Evolutionary conservation across 805 yeast species (phyloP).

Genomic region (Wickerhamiella azymoides): DNA sequence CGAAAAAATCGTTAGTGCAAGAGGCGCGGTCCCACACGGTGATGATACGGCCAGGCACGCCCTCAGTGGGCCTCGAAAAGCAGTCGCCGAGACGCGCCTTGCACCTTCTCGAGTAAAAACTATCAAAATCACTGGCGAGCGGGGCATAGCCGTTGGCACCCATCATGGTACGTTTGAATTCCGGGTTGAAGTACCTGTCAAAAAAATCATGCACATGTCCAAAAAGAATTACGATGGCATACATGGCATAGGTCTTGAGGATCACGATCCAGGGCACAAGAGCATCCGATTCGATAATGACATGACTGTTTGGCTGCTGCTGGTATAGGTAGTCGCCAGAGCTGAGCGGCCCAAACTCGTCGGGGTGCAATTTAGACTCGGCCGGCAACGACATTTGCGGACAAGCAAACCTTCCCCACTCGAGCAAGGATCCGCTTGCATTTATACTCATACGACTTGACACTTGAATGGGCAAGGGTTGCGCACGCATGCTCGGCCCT

Average conservation of each 20-base stretch:
- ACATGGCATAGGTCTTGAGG: constrained; percentile 72
- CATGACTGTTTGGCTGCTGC: constrained; percentile 34
- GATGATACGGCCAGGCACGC: constrained; percentile 90
- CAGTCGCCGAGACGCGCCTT: constrained; percentile 87
- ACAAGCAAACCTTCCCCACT: neutral
- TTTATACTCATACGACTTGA: neutral
- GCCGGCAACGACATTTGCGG: neutral
- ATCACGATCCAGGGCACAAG: constrained; percentile 78
- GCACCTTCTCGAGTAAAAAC: constrained; percentile 83
- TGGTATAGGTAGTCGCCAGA: constrained; percentile 51
- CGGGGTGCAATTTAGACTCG: constrained; percentile 11
- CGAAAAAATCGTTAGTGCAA: constrained; percentile 31
- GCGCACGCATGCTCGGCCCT: neutral
- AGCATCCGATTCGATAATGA: constrained; percentile 47
- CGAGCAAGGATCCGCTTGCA: neutral
- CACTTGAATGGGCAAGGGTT: neutral
- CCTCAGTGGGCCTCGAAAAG: constrained; percentile 90
- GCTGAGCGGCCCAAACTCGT: constrained; percentile 62
- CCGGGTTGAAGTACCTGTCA: constrained; percentile 59
- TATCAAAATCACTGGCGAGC: constrained; percentile 84
- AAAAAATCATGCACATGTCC: constrained; percentile 88
- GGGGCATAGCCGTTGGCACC: constrained; percentile 90
- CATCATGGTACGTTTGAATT: constrained; percentile 47
- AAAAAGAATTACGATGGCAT: constrained; percentile 65
- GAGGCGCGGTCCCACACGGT: constrained; percentile 66